Evolutionary conservation across 1,284 basidiomycete genomes (phyloP).

Genomic region (Vanrija humicola): DNA sequence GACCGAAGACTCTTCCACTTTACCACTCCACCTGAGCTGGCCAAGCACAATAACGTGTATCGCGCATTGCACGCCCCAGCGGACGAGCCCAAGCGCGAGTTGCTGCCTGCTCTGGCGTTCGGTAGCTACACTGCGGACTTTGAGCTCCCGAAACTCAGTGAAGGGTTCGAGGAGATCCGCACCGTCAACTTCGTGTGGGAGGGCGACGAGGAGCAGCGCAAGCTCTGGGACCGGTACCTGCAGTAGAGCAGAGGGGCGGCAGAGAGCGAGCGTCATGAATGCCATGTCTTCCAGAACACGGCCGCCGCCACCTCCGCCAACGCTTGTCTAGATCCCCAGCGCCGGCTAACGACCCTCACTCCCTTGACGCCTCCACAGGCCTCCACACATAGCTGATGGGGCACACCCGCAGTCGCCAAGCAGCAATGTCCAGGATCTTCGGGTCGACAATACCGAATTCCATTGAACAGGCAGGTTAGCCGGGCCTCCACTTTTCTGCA

Average conservation of each 20-base stretch:
- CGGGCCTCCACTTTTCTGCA: too few species aligned
- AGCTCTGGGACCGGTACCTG: conserved; percentile 70
- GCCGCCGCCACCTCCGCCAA: too few species aligned
- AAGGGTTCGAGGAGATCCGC: conserved; percentile 73
- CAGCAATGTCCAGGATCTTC: too few species aligned
- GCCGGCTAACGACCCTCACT: too few species aligned
- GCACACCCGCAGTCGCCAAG: background rate
- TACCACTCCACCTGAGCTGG: conserved; percentile 65
- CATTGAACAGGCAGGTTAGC: too few species aligned
- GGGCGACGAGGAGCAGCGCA: conserved; percentile 65
- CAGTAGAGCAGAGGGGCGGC: conserved; percentile 1
- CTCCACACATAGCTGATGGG: background rate
- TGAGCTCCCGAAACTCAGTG: conserved; percentile 61
- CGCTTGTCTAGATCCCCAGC: too few species aligned
- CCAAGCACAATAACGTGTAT: conserved; percentile 87
- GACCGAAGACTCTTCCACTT: conserved; percentile 67
- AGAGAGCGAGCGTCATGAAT: background rate
- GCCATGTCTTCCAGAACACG: too few species aligned
- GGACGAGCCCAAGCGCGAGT: conserved; percentile 49
- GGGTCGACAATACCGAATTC: too few species aligned
- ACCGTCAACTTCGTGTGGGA: conserved; percentile 74
- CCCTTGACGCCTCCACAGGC: too few species aligned
- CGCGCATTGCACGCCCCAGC: conserved; percentile 56
- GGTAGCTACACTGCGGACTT: conserved; percentile 59
- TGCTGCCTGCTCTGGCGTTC: conserved; percentile 66